phyloP scores from a whole-genome alignment of 139 green algal species.

The Zygnema circumcarinatum region DNA sequence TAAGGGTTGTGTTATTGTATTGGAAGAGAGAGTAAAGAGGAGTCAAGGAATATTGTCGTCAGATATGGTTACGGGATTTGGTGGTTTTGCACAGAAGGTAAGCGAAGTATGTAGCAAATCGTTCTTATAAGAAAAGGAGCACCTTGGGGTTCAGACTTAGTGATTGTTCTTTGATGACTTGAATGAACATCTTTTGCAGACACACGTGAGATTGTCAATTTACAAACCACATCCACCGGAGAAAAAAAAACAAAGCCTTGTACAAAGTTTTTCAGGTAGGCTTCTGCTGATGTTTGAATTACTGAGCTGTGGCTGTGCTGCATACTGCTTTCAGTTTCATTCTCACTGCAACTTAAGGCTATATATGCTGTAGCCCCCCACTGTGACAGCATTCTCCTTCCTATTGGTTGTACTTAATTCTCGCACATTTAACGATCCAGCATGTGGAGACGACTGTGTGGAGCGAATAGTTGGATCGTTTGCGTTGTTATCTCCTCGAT shows the following conservation, averaged over 20 bases:
- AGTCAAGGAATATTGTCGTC: neutral
- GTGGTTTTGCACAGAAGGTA: neutral
- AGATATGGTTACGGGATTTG: neutral
- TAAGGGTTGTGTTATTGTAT: too few relatives aligned
- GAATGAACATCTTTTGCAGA: slow-evolving; percentile 23
- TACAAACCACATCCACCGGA: neutral
- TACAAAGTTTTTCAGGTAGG: slow-evolving; percentile 46
- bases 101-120: neutral
- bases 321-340: slow-evolving; percentile 15
- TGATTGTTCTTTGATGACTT: neutral
- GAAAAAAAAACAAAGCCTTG: slow-evolving; percentile 38
- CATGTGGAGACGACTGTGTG: too few relatives aligned
- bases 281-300: neutral
- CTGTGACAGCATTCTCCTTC: too few relatives aligned
- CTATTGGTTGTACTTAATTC: too few relatives aligned
- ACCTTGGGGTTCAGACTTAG: neutral
- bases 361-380: too few relatives aligned
- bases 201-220: slow-evolving; percentile 22
- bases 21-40: neutral
- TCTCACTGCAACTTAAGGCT: too few relatives aligned
- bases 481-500: too few relatives aligned
- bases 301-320: neutral
- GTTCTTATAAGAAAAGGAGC: neutral
- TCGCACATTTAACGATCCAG: too few relatives aligned
- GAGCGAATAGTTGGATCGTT: too few relatives aligned